Base-by-base conservation (phyloP, 1,139 yeast species). In the Keqinozyma sinolaborantium region DNA sequence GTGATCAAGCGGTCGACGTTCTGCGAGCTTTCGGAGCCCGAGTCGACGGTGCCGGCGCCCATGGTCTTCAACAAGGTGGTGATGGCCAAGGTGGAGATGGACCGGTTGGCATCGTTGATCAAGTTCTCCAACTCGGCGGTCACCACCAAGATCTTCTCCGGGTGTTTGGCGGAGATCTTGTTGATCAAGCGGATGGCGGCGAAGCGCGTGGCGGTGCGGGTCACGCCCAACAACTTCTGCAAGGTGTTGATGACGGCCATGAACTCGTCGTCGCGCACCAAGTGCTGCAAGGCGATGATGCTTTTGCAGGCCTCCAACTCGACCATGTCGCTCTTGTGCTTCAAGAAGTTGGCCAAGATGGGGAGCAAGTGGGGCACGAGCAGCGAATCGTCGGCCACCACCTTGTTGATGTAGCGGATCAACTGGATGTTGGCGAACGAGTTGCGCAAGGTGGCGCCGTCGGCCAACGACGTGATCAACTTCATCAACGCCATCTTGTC, bases 71-170 rank as follows among this genome's bases (percentile, higher is more conserved):
- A 77, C 52, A 92, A 71, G 3, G 97, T 92, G 27, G 98, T 92
- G 55, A 92, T 92, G 19, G 98, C 97, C 59, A 88, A 90, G n/a
- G 98, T 92, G n/a, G 97, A 92, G 47, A 92, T 80, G 25, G 95
- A 83, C 60, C 96, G 79, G 60, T 86, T 88, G 24, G 88, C 56
- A 58, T 92, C 97, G 55, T 83, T 83, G 48, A 94, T 87, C 55
- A 92, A 73, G 24, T 78, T 68, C 61, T 92, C 98, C 51, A 92
- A 74, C 56, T 88, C 97, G 34, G 73, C 66, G 53, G 86, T 90
- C 25, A 68, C 72, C 28, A 77, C 77, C 47, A 84, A 71, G 30
- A 84, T 79, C 47, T 77, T 77, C 47, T 84, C 90, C 10, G 97
- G 96, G 45, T 79, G 79, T 45, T 72, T 76, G 71, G 83, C 70